Conservation (phyloP, 2,329 filamentous ascomycete species). For the Aureobasidium uvarum region DNA sequence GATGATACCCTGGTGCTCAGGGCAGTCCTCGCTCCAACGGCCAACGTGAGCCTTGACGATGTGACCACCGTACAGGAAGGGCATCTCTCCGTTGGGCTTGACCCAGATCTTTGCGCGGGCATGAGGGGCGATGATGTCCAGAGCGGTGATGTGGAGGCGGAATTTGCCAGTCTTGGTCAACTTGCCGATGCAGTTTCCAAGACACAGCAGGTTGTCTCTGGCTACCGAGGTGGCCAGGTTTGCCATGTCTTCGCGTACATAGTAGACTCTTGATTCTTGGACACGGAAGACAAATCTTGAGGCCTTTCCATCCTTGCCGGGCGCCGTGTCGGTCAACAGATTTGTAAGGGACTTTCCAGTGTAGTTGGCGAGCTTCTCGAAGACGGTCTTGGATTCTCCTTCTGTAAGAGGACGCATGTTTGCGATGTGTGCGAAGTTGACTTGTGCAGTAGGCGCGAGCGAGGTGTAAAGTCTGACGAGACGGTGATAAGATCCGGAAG, state of each 20-base stretch:
- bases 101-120: slow-evolving; percentile 98
- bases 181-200: slow-evolving; percentile 91
- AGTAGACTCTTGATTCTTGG: slow-evolving; percentile 82
- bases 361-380: slow-evolving; percentile 92
- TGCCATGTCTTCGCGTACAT: slow-evolving; percentile 82
- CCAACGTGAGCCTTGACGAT: slow-evolving; percentile 80
- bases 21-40: slow-evolving; percentile 84
- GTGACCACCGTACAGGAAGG: slow-evolving; percentile 92
- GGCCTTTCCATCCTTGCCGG: slow-evolving; percentile 52
- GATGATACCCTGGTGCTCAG: slow-evolving; percentile 88
- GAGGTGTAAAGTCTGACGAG: background rate
- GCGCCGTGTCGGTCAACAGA: slow-evolving; percentile 55
- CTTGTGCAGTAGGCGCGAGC: background rate
- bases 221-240: slow-evolving; percentile 87
- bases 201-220: slow-evolving; percentile 74
- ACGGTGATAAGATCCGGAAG: too few relatives aligned
- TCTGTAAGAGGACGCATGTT: slow-evolving; percentile 81
- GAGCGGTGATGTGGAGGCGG: slow-evolving; percentile 85
- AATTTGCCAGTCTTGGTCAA: slow-evolving; percentile 98
- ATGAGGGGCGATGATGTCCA: slow-evolving; percentile 85
- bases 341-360: slow-evolving; percentile 82
- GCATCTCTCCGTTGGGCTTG: slow-evolving; percentile 94
- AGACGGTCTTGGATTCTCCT: slow-evolving; percentile 73
- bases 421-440: slow-evolving; percentile 26
- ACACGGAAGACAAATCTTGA: slow-evolving; percentile 78